Percentiles rank a stretch among this genome's conserved stretches.
These are phyloP conservation scores for Austroboletus novae-zelandiae DNA, from an alignment of 1,284 basidiomycete species.

Conservation along the genomic window DNA sequence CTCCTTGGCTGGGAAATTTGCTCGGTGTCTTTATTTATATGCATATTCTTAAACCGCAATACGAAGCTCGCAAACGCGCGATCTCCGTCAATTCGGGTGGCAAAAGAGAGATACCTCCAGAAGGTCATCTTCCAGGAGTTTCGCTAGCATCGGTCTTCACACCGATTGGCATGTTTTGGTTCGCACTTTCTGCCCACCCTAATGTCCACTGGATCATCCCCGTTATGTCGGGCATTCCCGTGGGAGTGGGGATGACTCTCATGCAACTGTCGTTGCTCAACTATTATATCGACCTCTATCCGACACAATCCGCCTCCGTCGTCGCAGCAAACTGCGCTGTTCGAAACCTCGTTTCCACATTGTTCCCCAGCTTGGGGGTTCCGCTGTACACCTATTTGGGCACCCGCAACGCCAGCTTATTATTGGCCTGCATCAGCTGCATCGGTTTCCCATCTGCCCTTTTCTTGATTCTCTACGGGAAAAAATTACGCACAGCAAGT, in stretches of 20 bases:
- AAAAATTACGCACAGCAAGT: slow-evolving; percentile 19
- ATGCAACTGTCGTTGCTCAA: slow-evolving; percentile 28
- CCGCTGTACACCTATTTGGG: slow-evolving; percentile 23
- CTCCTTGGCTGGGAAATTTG: slow-evolving; percentile 26
- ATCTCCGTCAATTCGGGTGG: slow-evolving; percentile 12
- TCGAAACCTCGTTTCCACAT: slow-evolving; percentile 16
- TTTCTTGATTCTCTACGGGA: slow-evolving; percentile 18
- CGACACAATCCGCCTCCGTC: slow-evolving; percentile 26
- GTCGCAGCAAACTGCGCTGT: slow-evolving; percentile 27
- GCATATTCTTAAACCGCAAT: slow-evolving; percentile 21
- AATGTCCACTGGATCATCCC: slow-evolving; percentile 19
- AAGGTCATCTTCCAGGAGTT: slow-evolving; percentile 25
- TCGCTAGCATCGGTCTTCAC: slow-evolving; percentile 21
- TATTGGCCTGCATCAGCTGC: slow-evolving; percentile 26
- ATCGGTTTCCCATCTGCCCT: slow-evolving; percentile 24
- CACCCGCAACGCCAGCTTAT: slow-evolving; percentile 23
- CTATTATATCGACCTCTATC: slow-evolving; percentile 32
- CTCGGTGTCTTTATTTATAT: slow-evolving; percentile 27
- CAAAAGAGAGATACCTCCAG: slow-evolving; percentile 17
- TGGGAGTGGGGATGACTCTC: slow-evolving; percentile 32
- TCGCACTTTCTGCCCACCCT: slow-evolving; percentile 21
- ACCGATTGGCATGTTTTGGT: slow-evolving; percentile 30
- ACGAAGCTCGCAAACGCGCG: slow-evolving; percentile 11
- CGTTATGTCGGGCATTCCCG: slow-evolving; percentile 24
- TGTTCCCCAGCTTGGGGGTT: slow-evolving; percentile 22